Evolutionary conservation across 2,329 filamentous ascomycete species (phyloP), one percentile per base, ranked within the genome.

Genomic region (Fusarium temperatum): DNA sequence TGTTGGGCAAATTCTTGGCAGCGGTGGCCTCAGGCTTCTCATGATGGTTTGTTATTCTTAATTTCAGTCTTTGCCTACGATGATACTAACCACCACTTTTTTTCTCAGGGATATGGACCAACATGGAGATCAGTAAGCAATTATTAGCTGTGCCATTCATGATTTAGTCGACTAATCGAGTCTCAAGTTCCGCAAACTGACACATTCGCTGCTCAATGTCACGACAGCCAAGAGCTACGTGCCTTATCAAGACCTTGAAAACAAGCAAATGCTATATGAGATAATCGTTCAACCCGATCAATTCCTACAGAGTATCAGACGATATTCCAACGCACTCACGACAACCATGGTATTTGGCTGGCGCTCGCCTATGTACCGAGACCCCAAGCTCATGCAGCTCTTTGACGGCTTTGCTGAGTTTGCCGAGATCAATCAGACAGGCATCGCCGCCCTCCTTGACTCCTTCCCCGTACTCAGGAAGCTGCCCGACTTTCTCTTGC

Each of bases 271-370:
- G 61, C 13, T 64, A 11, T 63, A 62, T 15, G 61, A 64, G 26
- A 30, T 64, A 12, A 22, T 63, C 2, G 17, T n/a, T 11, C 28
- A 62, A 14, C 61, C 56, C 0, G 28, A 64, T 0, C 44, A 42
- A 18, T 64, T 64, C 20, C 61, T 64, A 1, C 36, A 62, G 5
- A 63, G 56, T 10, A 64, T 64, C 5, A 44, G 61, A 0, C 28
- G 61, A 24, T 64, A 64, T 14, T 64, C 61, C 5, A 64, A 64
- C 15, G 61, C 61, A 2, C 61, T 64, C 6, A 64, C 56, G 13
- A 64, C 56, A 22, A 64, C 42, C n/a, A 64, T 64, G 61, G 61
- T 64, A 5, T 64, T 64, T 8, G 61, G 61, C 5, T 64, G 61
- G 61, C 61, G 61, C 8, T 64, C 61, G 6, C 56, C 56, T 2